Base-by-base conservation (phyloP, 2,329 filamentous ascomycete genomes). In the Sphaerulina vaccinii region DNA sequence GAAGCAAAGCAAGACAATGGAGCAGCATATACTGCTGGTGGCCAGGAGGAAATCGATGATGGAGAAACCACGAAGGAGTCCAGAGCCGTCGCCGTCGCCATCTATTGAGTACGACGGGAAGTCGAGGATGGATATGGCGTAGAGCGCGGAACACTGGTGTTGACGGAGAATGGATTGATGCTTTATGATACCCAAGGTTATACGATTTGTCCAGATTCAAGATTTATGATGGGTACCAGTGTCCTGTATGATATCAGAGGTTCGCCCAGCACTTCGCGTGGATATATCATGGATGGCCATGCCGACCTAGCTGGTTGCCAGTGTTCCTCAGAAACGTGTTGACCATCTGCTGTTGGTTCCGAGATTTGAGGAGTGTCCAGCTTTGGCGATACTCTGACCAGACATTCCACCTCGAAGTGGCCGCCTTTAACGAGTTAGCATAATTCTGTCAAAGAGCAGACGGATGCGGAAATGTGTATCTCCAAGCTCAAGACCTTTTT, bases 361-460 rank as follows among this genome's bases (percentile, higher is more conserved):
- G 45, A 38, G 35, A 47, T 42, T 10, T 51, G 51, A 18, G 48
- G 45, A 5, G 44, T 43, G 32, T 52, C 50, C 45, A 52, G 29
- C 19, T 42, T 40, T 39, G 47, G 46, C 35, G 54, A 50, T 16
- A 61, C 15, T n/a, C 60, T 41, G 23, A 62, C 43, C 24, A 57
- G 48, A 49, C 58, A 62, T 4, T 42, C 18, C 13, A 62, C 52
- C 19, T 46, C 41, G 23, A 55, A 59, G 33, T 62, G 60, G 3
- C 54, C 27, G 27, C n/a, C 27, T 13, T 7, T 32, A 10, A 32
- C n/a, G n/a, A n/a, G n/a, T 32, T 13, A 32, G 27, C 8, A 32
- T 32, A 27, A n/a, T n/a, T n/a, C n/a, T n/a, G n/a, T n/a, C n/a
- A n/a, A n/a, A n/a, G n/a, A n/a, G n/a, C n/a, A n/a, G n/a, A n/a